phyloP scores from a whole-genome alignment of 257 asterid species.

The Fraxinus anomala region DNA sequence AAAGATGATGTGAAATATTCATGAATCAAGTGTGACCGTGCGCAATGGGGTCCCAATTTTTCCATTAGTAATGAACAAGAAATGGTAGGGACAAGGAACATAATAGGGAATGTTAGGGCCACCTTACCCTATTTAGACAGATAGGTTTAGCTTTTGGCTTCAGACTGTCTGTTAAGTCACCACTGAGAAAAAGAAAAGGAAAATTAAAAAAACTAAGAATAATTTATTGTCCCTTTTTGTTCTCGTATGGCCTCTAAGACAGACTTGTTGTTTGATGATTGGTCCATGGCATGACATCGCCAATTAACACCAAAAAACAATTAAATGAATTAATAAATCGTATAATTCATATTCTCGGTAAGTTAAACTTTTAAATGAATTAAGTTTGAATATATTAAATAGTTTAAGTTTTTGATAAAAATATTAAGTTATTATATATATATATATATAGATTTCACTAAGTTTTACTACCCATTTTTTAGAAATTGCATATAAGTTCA shows the following conservation, averaged over 20 bases:
- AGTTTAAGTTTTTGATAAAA: too few relatives aligned
- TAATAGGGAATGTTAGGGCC: slow-evolving; percentile 23
- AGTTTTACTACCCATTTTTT: too few relatives aligned
- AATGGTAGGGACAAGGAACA: slow-evolving; percentile 41
- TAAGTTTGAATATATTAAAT: too few relatives aligned
- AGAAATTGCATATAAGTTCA: too few relatives aligned
- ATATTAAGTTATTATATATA: too few relatives aligned
- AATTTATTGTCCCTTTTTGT: slow-evolving; percentile 40
- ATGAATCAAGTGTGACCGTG: slow-evolving; percentile 40
- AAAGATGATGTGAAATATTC: not conserved
- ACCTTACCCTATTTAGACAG: slow-evolving; percentile 37
- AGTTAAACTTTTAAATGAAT: too few relatives aligned
- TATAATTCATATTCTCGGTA: too few relatives aligned
- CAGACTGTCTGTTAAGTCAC: slow-evolving; percentile 34
- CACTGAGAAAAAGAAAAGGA: not conserved
- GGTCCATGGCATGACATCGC: not conserved
- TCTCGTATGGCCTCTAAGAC: slow-evolving; percentile 33
- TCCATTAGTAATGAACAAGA: slow-evolving; percentile 32
- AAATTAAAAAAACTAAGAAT: not conserved
- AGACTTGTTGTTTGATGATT: slow-evolving; percentile 19
- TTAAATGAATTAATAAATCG: too few relatives aligned
- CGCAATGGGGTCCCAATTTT: slow-evolving; percentile 35
- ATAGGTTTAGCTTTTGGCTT: slow-evolving; percentile 26
- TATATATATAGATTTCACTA: too few relatives aligned
- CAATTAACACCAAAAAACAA: too few relatives aligned